Percentiles rank a stretch among this genome's conserved stretches.
Evolutionary conservation across 495 filamentous ascomycete species (phyloP).

Genomic region (Penicillium lagena): DNA sequence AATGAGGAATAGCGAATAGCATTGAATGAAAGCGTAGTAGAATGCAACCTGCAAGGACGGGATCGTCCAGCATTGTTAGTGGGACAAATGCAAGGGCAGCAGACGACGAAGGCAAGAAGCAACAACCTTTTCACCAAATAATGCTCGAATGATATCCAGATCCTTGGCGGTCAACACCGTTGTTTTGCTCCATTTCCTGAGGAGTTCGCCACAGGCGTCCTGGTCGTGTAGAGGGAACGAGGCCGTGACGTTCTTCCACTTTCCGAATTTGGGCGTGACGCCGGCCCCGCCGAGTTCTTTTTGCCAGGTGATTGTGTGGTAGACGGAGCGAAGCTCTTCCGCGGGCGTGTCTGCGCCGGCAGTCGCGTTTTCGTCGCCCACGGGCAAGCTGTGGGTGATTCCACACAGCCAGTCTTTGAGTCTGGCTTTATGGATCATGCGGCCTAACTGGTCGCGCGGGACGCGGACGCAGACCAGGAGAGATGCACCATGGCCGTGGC

Average conservation of each 20-base stretch:
- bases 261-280: conserved; percentile 69
- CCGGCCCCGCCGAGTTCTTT: conserved; percentile 79
- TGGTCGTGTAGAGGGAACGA: conserved; percentile 87
- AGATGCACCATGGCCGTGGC: conserved; percentile 67
- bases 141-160: conserved; percentile 71
- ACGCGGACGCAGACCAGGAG: conserved; percentile 77
- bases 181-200: conserved; percentile 75
- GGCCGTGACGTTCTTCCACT: conserved; percentile 79
- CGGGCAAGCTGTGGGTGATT: conserved; percentile 67
- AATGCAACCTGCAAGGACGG: conserved; percentile 58
- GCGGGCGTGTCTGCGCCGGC: conserved; percentile 66
- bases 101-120: conserved; percentile 1
- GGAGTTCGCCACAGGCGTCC: conserved; percentile 76
- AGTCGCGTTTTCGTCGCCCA: conserved; percentile 39
- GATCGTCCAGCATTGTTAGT: neutral
- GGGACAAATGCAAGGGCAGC: neutral
- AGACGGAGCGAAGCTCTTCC: conserved; percentile 84
- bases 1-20: conserved; percentile 79
- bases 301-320: conserved; percentile 78
- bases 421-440: conserved; percentile 63
- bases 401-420: conserved; percentile 93
- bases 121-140: conserved; percentile 77
- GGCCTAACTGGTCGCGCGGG: conserved; percentile 32
- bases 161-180: conserved; percentile 68
- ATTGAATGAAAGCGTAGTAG: conserved; percentile 93